Evolutionary conservation across 176 grass and related monocot genomes (phyloP).

Genomic region (Zea luxurians): DNA sequence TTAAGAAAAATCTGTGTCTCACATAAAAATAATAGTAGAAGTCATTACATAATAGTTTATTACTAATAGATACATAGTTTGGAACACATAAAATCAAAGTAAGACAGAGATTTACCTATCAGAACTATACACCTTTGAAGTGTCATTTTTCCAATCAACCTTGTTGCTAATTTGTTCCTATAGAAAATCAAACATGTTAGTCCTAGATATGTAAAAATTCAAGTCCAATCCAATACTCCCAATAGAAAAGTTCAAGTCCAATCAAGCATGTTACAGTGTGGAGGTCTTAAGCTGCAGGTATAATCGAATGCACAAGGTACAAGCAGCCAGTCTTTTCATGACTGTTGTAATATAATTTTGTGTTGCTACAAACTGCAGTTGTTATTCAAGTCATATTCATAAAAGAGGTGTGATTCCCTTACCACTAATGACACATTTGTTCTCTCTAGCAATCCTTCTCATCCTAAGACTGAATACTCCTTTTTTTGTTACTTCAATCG

Average conservation of each 20-base stretch:
- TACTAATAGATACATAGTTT: no score
- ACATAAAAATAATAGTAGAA: background rate
- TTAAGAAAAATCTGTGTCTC: conserved; percentile 13
- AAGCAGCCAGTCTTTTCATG: background rate
- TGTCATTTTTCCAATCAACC: no score
- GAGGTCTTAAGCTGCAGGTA: conserved; percentile 74
- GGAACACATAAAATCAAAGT: no score
- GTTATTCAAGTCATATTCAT: conserved; percentile 76
- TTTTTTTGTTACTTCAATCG: conserved; percentile 42
- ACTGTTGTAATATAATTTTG: conserved; percentile 16
- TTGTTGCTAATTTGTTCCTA: no score
- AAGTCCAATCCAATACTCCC: no score
- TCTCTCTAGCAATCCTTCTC: background rate
- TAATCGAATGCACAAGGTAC: background rate
- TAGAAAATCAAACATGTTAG: no score
- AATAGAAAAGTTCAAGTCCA: no score
- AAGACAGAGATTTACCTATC: no score
- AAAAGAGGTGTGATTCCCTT: conserved; percentile 48
- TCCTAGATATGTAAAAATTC: no score
- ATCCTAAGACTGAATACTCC: background rate
- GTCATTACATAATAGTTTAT: no score
- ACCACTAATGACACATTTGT: background rate
- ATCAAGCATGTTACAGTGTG: conserved; percentile 41
- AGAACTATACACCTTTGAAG: no score
- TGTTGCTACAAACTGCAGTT: conserved; percentile 49